Evolutionary conservation across 257 asterid genomes (phyloP).

Genomic region (Schizonepeta tenuifolia): DNA sequence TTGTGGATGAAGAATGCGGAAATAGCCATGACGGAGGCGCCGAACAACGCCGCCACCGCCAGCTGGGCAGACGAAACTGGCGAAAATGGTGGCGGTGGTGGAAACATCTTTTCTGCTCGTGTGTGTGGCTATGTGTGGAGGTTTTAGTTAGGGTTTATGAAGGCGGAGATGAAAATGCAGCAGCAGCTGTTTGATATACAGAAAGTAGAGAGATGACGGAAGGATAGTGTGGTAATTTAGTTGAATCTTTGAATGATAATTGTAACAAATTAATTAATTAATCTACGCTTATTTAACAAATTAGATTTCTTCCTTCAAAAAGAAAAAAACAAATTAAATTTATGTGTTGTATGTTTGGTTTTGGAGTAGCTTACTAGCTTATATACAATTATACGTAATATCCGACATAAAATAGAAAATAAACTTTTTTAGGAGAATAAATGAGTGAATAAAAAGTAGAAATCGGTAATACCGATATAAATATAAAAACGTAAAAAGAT

Average conservation of each 20-base stretch:
- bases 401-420: no score
- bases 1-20: slow-evolving; percentile 90
- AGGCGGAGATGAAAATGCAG: not conserved
- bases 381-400: no score
- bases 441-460: no score
- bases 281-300: no score
- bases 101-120: slow-evolving; percentile 37
- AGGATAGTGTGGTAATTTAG: slow-evolving; percentile 4
- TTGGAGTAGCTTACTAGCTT: no score
- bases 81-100: slow-evolving; percentile 48
- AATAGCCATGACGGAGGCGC: slow-evolving; percentile 90
- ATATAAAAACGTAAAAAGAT: no score
- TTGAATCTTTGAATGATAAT: not conserved
- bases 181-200: slow-evolving; percentile 18
- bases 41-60: slow-evolving; percentile 83
- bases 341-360: no score
- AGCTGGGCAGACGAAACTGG: slow-evolving; percentile 60
- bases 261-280: no score
- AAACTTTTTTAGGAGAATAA: no score
- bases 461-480: no score
- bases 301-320: no score
- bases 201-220: not conserved
- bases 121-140: slow-evolving; percentile 28
- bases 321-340: no score
- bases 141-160: slow-evolving; percentile 43